Percentiles rank a stretch among this genome's conserved stretches.
phyloP scores from a whole-genome alignment of 768 basidiomycete genomes.

The Suillus americanus region DNA sequence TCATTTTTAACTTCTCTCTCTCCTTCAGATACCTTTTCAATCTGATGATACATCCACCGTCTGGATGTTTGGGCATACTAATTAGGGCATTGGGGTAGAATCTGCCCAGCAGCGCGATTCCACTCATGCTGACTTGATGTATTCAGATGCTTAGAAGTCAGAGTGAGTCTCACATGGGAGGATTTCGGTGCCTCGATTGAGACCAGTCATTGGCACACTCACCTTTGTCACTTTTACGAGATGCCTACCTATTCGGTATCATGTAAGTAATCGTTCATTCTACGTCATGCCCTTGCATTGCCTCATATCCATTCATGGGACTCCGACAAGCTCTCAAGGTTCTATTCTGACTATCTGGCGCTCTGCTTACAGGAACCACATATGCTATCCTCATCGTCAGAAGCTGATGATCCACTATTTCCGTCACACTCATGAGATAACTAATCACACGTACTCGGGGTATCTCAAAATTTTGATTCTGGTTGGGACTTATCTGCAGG shows the following conservation, averaged over 20 bases:
- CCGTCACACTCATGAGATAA: neutral
- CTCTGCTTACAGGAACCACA: neutral
- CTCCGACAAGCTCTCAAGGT: neutral
- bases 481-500: neutral
- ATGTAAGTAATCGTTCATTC: neutral
- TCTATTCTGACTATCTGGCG: neutral
- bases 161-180: neutral
- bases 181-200: neutral
- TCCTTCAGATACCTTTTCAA: neutral
- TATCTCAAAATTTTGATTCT: neutral
- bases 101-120: neutral
- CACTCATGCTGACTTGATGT: neutral
- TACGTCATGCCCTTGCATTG: neutral
- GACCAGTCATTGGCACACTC: neutral
- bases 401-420: neutral
- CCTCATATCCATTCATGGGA: neutral
- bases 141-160: neutral
- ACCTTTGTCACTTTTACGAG: neutral
- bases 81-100: neutral
- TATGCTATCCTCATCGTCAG: conserved; percentile 1
- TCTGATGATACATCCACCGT: neutral
- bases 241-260: neutral
- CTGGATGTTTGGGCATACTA: neutral
- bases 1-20: neutral
- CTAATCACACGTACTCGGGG: neutral